phyloP scores from a whole-genome alignment of 2,329 filamentous ascomycete species.

The Colletotrichum plurivorum region DNA sequence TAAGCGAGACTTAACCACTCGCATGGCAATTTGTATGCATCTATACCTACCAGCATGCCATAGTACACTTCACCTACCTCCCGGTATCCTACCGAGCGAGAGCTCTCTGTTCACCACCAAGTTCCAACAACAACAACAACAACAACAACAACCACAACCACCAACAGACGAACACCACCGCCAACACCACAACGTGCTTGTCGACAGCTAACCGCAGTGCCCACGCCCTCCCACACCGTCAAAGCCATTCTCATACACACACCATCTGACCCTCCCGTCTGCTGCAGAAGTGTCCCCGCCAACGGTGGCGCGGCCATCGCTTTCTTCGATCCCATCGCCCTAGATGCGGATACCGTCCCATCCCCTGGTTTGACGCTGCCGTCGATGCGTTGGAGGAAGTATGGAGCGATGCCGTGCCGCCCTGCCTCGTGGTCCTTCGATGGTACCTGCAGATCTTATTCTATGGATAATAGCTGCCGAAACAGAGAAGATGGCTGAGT shows the following conservation, averaged over 20 bases:
- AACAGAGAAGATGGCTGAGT: conserved; percentile 29
- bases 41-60: neutral
- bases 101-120: conserved; percentile 11
- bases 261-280: conserved; percentile 14
- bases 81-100: neutral
- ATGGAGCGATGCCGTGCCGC: conserved; percentile 8
- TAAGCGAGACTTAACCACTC: conserved; percentile 31
- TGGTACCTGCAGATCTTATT: conserved; percentile 38
- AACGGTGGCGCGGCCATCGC: conserved; percentile 21
- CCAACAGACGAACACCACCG: conserved; percentile 25
- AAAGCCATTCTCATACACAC: conserved; percentile 13
- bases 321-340: conserved; percentile 23
- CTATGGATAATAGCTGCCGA: conserved; percentile 22
- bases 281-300: conserved; percentile 27
- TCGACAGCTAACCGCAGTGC: conserved; percentile 22
- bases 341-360: conserved; percentile 13
- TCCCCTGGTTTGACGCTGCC: conserved; percentile 8
- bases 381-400: conserved; percentile 3
- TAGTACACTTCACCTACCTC: too few species aligned
- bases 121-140: conserved; percentile 15
- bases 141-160: neutral
- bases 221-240: conserved; percentile 24
- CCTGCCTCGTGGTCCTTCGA: conserved; percentile 31
- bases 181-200: conserved; percentile 9
- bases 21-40: conserved; percentile 3